Evolutionary conservation across 306 rosid species (phyloP).

Genomic region (cucumber (Cucumis sativus)): Cucumber_9930_V3 NC_026658.2:2237501-2238000

Average conservation of each 20-base stretch:
- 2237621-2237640: too few relatives aligned
- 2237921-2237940: background rate
- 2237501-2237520: too few relatives aligned
- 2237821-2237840: slow-evolving; percentile 74
- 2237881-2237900: slow-evolving; percentile 67
- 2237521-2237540: too few relatives aligned
- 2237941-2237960: slow-evolving; percentile 2
- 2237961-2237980: background rate
- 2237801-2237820: slow-evolving; percentile 82
- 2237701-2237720: slow-evolving; percentile 3
- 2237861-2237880: slow-evolving; percentile 87
- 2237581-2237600: too few relatives aligned
- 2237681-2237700: slow-evolving; percentile 3
- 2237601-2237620: too few relatives aligned
- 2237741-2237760: slow-evolving; percentile 48
- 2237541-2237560: too few relatives aligned
- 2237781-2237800: slow-evolving; percentile 67
- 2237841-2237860: slow-evolving; percentile 87
- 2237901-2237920: slow-evolving; percentile 26
- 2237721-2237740: background rate
- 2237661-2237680: background rate
- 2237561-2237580: too few relatives aligned
- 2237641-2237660: background rate
- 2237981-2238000: slow-evolving; percentile 54
- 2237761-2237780: slow-evolving; percentile 80